Evolutionary conservation across 2,329 filamentous ascomycete species (phyloP).

Genomic region (Nigrospora sphaerica): DNA sequence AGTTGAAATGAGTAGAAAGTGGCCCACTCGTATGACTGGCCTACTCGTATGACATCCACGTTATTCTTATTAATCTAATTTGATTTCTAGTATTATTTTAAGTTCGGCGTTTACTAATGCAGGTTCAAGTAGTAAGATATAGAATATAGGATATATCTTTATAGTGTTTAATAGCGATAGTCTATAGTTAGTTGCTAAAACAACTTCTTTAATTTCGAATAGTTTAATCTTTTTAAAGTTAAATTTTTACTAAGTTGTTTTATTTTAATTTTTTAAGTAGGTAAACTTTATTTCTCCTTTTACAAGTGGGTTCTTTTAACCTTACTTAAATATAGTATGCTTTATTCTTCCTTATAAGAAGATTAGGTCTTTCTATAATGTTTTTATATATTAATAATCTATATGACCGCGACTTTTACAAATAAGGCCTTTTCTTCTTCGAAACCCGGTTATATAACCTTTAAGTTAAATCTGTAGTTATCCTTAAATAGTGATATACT

Average conservation of each 20-base stretch:
- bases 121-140: neutral
- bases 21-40: too few species aligned
- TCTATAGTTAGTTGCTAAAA: conserved; percentile 1
- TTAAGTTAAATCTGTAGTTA: neutral
- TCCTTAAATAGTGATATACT: neutral
- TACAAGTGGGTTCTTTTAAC: neutral
- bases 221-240: conserved; percentile 1
- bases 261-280: neutral
- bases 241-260: neutral
- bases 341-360: neutral
- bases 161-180: neutral
- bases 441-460: neutral
- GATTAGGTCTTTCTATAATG: neutral
- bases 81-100: neutral
- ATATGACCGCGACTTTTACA: neutral
- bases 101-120: neutral
- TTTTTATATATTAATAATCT: neutral
- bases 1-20: too few species aligned
- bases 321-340: neutral
- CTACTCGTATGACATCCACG: too few species aligned
- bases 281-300: neutral
- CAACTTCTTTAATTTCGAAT: neutral
- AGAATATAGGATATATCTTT: neutral
- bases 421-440: neutral
- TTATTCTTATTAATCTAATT: neutral